Conservation (phyloP, 768 basidiomycete genomes). For the Boletus pseudo-olivaceus region DNA sequence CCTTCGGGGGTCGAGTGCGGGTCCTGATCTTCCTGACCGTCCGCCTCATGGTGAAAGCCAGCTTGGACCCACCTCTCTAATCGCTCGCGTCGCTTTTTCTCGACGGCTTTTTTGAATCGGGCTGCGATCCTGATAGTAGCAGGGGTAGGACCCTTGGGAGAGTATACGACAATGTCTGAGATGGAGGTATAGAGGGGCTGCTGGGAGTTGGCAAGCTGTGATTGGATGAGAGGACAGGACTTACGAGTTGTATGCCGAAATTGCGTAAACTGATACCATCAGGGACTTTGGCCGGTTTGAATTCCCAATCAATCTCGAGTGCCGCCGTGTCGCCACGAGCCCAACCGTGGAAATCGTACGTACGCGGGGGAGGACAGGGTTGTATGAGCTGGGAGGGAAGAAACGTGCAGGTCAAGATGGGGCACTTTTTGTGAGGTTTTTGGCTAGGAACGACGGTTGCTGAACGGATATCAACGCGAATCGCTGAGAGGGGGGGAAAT, state of each 20-base stretch:
- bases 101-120: constrained; percentile 61
- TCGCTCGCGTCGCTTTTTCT: constrained; percentile 54
- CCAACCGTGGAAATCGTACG: constrained; percentile 21
- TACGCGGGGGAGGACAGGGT: constrained; percentile 19
- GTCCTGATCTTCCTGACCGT: constrained; percentile 14
- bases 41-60: constrained; percentile 8
- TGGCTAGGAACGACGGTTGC: constrained; percentile 1
- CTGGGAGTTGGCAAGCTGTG: constrained; percentile 5
- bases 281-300: constrained; percentile 68
- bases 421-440: constrained; percentile 20
- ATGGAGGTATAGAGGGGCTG: constrained; percentile 83
- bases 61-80: constrained; percentile 20
- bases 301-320: constrained; percentile 49
- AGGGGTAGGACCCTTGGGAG: constrained; percentile 58
- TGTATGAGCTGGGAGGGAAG: constrained; percentile 44
- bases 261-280: constrained; percentile 83
- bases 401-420: constrained; percentile 51
- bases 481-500: not conserved
- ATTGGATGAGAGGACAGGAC: constrained; percentile 29
- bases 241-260: constrained; percentile 85
- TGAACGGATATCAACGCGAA: constrained; percentile 6
- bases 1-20: constrained; percentile 23
- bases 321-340: constrained; percentile 11
- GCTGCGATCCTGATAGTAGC: constrained; percentile 59
- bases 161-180: constrained; percentile 89